Conservation (phyloP, 352 stramenopile genomes). For the Phytopythium sindhum region DNA sequence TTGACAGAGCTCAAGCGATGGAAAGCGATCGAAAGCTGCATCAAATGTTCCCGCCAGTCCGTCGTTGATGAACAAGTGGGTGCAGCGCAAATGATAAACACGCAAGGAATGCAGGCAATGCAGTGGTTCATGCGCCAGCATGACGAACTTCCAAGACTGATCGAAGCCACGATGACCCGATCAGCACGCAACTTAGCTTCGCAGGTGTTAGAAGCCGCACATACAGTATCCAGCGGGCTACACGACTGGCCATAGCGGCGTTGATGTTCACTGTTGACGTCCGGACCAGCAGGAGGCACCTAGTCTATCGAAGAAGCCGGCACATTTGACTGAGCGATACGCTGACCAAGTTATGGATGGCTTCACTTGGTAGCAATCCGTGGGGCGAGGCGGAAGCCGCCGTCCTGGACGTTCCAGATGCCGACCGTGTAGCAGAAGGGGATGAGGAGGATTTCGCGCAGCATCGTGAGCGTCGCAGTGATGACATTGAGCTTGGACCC, state of each 20-base stretch:
- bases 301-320: not conserved
- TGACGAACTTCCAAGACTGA: too few species aligned
- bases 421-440: conserved; percentile 88
- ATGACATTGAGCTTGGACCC: conserved; percentile 90
- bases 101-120: not conserved
- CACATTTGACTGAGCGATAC: not conserved
- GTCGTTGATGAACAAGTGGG: not conserved
- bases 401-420: conserved; percentile 78
- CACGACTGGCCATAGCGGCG: not conserved
- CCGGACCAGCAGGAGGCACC: not conserved
- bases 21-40: not conserved
- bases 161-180: too few species aligned
- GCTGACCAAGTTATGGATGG: not conserved
- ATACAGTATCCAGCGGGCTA: not conserved
- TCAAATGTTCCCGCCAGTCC: not conserved
- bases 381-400: conserved; percentile 56
- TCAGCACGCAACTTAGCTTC: too few species aligned
- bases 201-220: too few species aligned
- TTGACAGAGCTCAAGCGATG: not conserved
- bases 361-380: conserved; percentile 18
- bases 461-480: conserved; percentile 87
- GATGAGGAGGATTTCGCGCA: conserved; percentile 91
- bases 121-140: not conserved
- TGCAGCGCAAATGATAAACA: not conserved
- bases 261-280: not conserved